Evolutionary conservation across 176 grass and related monocot species (phyloP).

Genomic region (Eleusine indica): DNA sequence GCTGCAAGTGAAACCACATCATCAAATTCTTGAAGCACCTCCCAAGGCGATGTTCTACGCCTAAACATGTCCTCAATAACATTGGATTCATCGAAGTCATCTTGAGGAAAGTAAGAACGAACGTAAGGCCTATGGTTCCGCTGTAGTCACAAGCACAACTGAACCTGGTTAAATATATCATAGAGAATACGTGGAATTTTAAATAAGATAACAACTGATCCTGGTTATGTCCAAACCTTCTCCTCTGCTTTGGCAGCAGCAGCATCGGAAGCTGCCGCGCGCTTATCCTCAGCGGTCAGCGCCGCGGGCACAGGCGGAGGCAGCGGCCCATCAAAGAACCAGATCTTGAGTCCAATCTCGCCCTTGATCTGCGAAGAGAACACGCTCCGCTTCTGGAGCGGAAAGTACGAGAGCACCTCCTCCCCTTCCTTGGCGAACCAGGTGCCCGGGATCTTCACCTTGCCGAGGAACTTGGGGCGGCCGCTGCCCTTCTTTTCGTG

Average conservation of each 20-base stretch:
- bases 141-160: conserved; percentile 21
- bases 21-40: conserved; percentile 97
- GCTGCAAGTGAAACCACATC: conserved; percentile 98
- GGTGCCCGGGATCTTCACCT: conserved; percentile 72
- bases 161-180: conserved; percentile 4
- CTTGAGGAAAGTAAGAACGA: conserved; percentile 56
- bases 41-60: conserved; percentile 65
- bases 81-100: conserved; percentile 98
- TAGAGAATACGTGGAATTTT: conserved; percentile 9
- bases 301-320: background rate
- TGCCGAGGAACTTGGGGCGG: conserved; percentile 76
- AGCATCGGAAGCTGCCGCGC: too few species aligned
- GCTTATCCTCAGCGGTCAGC: too few species aligned
- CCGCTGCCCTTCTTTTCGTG: conserved; percentile 87
- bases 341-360: conserved; percentile 84
- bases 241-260: too few species aligned
- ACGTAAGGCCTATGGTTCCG: conserved; percentile 12
- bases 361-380: conserved; percentile 93
- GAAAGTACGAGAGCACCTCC: conserved; percentile 81
- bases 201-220: conserved; percentile 42
- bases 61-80: conserved; percentile 86
- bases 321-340: conserved; percentile 69
- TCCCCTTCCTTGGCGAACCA: conserved; percentile 63
- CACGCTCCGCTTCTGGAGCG: conserved; percentile 90
- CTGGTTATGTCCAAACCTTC: conserved; percentile 79